These are phyloP conservation scores for Trypanosomatidae sp. DNA, from an alignment of 208 protist species.

Conservation along the genomic window DNA sequence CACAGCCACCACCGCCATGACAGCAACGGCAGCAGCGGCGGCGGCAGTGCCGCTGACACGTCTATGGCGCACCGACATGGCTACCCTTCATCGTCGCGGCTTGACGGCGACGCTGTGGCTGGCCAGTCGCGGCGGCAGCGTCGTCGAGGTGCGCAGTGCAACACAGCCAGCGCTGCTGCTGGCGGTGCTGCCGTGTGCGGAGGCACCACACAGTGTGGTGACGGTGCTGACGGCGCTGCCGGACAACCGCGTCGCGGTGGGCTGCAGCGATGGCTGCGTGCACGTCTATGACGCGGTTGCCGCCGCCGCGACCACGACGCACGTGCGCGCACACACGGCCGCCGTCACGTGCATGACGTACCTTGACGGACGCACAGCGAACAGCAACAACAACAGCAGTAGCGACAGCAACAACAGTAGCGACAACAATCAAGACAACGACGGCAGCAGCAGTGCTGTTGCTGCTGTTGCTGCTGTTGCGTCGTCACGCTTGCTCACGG, in stretches of 20 bases:
- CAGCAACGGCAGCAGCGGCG: too few relatives aligned
- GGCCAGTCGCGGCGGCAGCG: slow-evolving; percentile 26
- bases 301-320: slow-evolving; percentile 10
- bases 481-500: too few relatives aligned
- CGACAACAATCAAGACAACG: too few relatives aligned
- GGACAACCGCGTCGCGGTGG: slow-evolving; percentile 37
- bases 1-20: too few relatives aligned
- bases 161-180: slow-evolving; percentile 23
- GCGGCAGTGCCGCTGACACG: too few relatives aligned
- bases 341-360: slow-evolving; percentile 38
- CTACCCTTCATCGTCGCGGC: slow-evolving; percentile 8
- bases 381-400: too few relatives aligned
- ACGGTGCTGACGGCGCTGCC: slow-evolving; percentile 35
- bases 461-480: too few relatives aligned
- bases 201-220: slow-evolving; percentile 10
- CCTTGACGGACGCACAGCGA: too few relatives aligned
- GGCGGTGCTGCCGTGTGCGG: slow-evolving; percentile 9
- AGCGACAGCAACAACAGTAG: too few relatives aligned
- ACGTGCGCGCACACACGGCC: slow-evolving; percentile 19
- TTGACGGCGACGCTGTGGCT: slow-evolving; percentile 43
- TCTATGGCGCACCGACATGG: too few relatives aligned
- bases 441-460: too few relatives aligned
- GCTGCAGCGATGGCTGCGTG: slow-evolving; percentile 32
- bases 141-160: slow-evolving; percentile 47
- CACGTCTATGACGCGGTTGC: slow-evolving; percentile 28